Base-by-base conservation (phyloP, 306 rosid species). In the Mucuna pruriens region DNA sequence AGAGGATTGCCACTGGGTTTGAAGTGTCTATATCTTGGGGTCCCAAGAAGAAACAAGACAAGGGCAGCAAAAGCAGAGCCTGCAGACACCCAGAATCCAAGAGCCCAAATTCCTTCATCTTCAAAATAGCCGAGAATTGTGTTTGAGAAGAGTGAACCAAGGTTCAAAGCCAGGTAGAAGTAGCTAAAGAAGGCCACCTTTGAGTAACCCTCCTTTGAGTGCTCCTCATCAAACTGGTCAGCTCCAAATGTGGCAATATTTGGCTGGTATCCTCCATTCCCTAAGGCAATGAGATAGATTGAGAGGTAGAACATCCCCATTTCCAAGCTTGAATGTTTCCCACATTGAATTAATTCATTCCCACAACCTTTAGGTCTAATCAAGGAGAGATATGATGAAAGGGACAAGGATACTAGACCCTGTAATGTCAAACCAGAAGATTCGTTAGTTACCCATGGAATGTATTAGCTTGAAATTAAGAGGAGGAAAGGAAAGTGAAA, bases 291-390 rank as follows among this genome's bases (percentile, higher is more conserved):
- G 20, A 90, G 86, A 82, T 90, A 90, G 44, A 89, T 89, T 51
- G 94, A 88, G 49, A 90, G 10, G 69, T 88, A 87, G 84, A 90
- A 90, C 60, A 90, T 44, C 25, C 80, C 69, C 42, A 83, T 78
- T 22, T 87, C 90, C 49, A 72, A 4, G 39, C 79, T 77, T 80
- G 89, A 65, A 72, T 80, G 87, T 49, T 86, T 11, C 20, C 71
- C 83, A 49, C 89, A 86, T 22, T 61, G 16, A 51, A 71, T 2
- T 74, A 70, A 39, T 76, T 82, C 84, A 71, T 88, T 88, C 10
- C 99, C 99, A 91, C 99, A 95, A 22, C 90, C 97, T 83, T 79
- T 86, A 0, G 99, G 97, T 52, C 78, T 95, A 8, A 95, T 78
- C 88, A 95, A 84, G 78, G 87, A 87, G 12, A 92, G 51, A 79